phyloP scores from a whole-genome alignment of 805 yeast species.

The Nakazawaea peltata region DNA sequence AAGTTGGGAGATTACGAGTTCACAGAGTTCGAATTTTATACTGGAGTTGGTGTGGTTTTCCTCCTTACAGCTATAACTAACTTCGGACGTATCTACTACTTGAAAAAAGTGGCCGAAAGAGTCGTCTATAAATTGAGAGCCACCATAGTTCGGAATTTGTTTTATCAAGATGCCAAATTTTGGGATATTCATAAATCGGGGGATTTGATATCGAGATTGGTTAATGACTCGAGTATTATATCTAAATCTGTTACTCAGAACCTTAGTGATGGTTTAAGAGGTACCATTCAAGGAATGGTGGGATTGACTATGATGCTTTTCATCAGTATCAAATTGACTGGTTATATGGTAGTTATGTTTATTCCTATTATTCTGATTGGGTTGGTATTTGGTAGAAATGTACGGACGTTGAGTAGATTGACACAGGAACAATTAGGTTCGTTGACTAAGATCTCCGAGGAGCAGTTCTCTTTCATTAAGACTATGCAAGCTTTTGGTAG shows the following conservation, averaged over 20 bases:
- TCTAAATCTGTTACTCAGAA: slow-evolving; percentile 82
- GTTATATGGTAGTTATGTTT: slow-evolving; percentile 68
- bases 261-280: slow-evolving; percentile 85
- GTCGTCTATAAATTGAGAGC: slow-evolving; percentile 80
- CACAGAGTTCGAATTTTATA: slow-evolving; percentile 54
- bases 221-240: slow-evolving; percentile 84
- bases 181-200: slow-evolving; percentile 88
- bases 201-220: slow-evolving; percentile 80
- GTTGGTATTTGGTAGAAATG: slow-evolving; percentile 70
- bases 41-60: slow-evolving; percentile 54
- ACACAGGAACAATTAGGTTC: slow-evolving; percentile 82
- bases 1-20: slow-evolving; percentile 39
- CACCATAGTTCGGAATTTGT: slow-evolving; percentile 63
- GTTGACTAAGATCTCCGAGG: slow-evolving; percentile 86
- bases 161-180: slow-evolving; percentile 83
- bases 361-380: slow-evolving; percentile 83
- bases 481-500: slow-evolving; percentile 91
- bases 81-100: slow-evolving; percentile 67
- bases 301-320: slow-evolving; percentile 90
- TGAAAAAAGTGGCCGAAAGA: slow-evolving; percentile 79
- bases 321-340: slow-evolving; percentile 76
- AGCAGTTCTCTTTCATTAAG: slow-evolving; percentile 74
- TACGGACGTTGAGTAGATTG: slow-evolving; percentile 63
- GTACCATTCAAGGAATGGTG: slow-evolving; percentile 73
- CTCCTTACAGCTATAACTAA: slow-evolving; percentile 71